Base-by-base conservation (phyloP, 345 rosid genomes). In the Excoecaria agallocha region DNA sequence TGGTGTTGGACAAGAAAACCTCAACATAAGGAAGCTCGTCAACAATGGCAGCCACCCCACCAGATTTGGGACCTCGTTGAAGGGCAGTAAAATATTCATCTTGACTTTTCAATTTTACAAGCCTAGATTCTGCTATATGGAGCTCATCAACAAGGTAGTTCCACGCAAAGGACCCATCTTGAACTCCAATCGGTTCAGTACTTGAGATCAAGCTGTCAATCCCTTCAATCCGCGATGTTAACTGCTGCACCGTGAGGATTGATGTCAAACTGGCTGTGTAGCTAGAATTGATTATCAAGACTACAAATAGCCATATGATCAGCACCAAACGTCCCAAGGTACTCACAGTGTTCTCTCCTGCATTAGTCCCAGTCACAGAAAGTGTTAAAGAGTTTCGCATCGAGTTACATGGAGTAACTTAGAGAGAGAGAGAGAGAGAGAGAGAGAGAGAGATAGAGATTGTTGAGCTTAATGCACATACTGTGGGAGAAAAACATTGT, bases 401-500 rank as follows among this genome's bases (percentile, higher is more conserved):
- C n/a, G 48, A 25, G 65, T 17, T 13, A 73, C 54, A 38, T 20
- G 49, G 57, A 30, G 30, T 30, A 0, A n/a, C n/a, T n/a, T n/a
- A 30, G 30, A 30, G 2, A 30, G 30, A 30, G 30, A 30, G 30
- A 30, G 30, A 30, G 30, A 30, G 30, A 30, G 30, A 30, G 2
- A 30, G 30, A 30, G 30, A 30, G 30, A 30, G 30, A 30, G 30
- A 30, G 30, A 30, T 1, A 30, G 30, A 30, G 30, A 30, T 1
- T 30, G 2, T 30, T 30, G 30, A 30, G 66, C n/a, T 22, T 6
- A 39, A 54, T 50, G 59, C 70, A 89, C 98, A n/a, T 87, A 92
- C 97, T 86, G 75, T 92, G 98, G 38, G 98, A 91, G 88, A 91
- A 95, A 80, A 92, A 95, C 99, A 95, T 92, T 6, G 99, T 95